Evolutionary conservation across 73 alveolate species (phyloP).

Genomic region (Paramecium biaurelia): DNA sequence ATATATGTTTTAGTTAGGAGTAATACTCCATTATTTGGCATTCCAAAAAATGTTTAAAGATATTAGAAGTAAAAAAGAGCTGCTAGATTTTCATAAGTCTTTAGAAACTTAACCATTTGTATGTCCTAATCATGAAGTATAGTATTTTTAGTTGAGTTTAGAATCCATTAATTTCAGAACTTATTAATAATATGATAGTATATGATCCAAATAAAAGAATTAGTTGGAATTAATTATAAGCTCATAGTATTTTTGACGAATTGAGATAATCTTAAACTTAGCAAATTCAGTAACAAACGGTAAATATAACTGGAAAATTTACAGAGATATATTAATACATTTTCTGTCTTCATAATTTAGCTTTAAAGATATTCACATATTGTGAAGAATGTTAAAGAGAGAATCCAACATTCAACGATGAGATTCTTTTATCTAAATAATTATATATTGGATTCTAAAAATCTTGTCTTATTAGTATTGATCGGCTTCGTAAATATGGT

Average conservation of each 20-base stretch:
- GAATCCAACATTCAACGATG: neutral
- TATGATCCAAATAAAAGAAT: neutral
- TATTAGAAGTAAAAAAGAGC: neutral
- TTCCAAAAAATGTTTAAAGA: neutral
- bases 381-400: neutral
- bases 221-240: neutral
- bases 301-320: too few species aligned
- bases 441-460: neutral
- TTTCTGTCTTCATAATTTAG: neutral
- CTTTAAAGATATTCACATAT: neutral
- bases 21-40: neutral
- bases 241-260: neutral
- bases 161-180: neutral
- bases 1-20: neutral
- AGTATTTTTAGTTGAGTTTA: neutral
- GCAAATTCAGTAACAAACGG: too few species aligned
- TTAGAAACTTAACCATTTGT: neutral
- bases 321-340: neutral
- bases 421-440: neutral
- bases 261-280: neutral
- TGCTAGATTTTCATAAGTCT: neutral
- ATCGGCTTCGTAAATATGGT: neutral
- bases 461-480: neutral
- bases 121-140: neutral
- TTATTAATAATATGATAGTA: neutral